Percentiles rank a stretch among this genome's conserved stretches.
These are phyloP conservation scores for Aspergillus luchuensis DNA, from an alignment of 2,329 filamentous ascomycete species.

Conservation along the genomic window DNA sequence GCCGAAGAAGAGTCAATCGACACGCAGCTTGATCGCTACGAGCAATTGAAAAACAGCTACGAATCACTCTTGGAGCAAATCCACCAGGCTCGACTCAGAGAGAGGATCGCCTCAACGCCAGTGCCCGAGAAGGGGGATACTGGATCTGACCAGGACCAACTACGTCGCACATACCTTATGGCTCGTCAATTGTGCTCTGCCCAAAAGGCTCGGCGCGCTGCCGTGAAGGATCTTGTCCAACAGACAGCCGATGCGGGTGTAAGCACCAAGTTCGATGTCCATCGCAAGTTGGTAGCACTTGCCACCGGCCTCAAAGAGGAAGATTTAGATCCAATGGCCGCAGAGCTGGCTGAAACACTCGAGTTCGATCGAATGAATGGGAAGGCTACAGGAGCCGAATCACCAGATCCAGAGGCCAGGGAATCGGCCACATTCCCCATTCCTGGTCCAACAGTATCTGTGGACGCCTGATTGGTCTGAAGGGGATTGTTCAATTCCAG, in stretches of 20 bases:
- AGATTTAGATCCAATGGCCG: constrained; percentile 50
- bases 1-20: constrained; percentile 40
- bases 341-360: constrained; percentile 48
- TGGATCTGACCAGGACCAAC: constrained; percentile 31
- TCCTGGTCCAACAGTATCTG: constrained; percentile 32
- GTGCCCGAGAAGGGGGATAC: constrained; percentile 18
- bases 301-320: constrained; percentile 51
- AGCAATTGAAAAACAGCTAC: constrained; percentile 37
- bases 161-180: constrained; percentile 34
- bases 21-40: constrained; percentile 43
- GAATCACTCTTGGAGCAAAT: constrained; percentile 49
- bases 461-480: constrained; percentile 32
- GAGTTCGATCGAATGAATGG: constrained; percentile 47
- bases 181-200: constrained; percentile 35
- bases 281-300: constrained; percentile 50
- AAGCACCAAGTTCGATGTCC: constrained; percentile 50
- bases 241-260: constrained; percentile 50
- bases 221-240: constrained; percentile 45
- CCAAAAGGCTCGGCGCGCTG: constrained; percentile 38
- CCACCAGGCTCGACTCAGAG: constrained; percentile 41
- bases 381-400: constrained; percentile 31
- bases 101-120: constrained; percentile 29
- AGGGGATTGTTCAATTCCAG: background rate
- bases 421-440: constrained; percentile 31
- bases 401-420: constrained; percentile 32